Percentiles rank a stretch among this genome's conserved stretches.
Conservation (phyloP, 2,329 filamentous ascomycete genomes). For the Phialocephala sp. region DNA sequence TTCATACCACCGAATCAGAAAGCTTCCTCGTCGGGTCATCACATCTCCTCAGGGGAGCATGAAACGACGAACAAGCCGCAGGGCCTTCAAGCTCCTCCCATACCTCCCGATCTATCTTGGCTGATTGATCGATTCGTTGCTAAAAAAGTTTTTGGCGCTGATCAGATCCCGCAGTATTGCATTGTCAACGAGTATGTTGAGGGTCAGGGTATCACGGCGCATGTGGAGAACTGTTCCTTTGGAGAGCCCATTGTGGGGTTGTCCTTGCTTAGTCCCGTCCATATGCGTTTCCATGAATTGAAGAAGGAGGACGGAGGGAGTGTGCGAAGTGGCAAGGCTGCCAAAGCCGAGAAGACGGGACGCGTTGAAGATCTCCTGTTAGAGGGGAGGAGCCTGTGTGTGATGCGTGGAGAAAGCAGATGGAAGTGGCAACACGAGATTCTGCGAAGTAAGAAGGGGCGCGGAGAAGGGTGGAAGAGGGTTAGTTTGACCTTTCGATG, state of each 20-base stretch:
- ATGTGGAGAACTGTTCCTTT: conserved; percentile 5
- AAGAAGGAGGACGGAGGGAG: not conserved
- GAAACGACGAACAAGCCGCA: conserved; percentile 5
- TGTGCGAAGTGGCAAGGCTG: conserved; percentile 3
- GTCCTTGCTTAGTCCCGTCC: not conserved
- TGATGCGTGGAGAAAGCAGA: conserved; percentile 2
- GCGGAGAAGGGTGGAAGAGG: not conserved
- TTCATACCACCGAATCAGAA: not conserved
- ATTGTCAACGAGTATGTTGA: conserved; percentile 6
- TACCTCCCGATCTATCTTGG: conserved; percentile 1
- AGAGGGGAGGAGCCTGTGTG: conserved; percentile 2
- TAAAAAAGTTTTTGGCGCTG: conserved; percentile 2
- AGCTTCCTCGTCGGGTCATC: not conserved
- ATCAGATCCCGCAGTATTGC: conserved; percentile 8
- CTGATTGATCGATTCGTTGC: conserved; percentile 9
- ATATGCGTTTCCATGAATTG: conserved; percentile 2
- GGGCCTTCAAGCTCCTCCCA: conserved; percentile 1
- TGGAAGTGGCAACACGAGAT: conserved; percentile 9
- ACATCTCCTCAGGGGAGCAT: not conserved
- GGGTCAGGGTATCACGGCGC: not conserved
- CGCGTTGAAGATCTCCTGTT: not conserved
- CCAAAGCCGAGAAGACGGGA: not conserved
- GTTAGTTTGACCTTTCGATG: conserved; percentile 7
- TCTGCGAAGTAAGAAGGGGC: not conserved
- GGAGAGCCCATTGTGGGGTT: conserved; percentile 3